Evolutionary conservation across 345 rosid genomes (phyloP), one percentile per base, ranked within the genome.

Genomic region (Gossypium sturtianum): DNA sequence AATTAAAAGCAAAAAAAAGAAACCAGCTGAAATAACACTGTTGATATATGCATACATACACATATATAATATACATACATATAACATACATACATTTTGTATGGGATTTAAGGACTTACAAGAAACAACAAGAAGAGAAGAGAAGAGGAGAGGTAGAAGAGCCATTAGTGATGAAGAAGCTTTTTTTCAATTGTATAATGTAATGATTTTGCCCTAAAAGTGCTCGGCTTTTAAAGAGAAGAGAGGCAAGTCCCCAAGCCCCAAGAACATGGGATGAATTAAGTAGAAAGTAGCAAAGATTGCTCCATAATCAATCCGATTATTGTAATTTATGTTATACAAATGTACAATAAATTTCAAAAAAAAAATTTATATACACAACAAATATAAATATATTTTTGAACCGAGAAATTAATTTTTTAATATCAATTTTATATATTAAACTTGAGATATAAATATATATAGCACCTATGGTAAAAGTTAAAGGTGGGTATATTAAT

Each of bases 281-380:
- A 68, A 68, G 58, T 49, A 68, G 34, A 68, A 68, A 48, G 58
- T 68, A 68, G 57, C 43, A 57, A 22, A 48, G 72, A 23, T 67
- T 23, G 56, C 52, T 47, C 56, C 19, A 57, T 9, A 9, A n/a
- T 54, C 7, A 54, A 54, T 54, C 23, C 12, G 1, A 51, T 51
- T 4, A 16, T 4, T 13, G 7, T 12, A 2, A 16, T n/a, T 56
- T 22, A 2, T n/a, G 3, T 56, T 56, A 9, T 34, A 34, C 41
- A 34, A 34, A 5, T 34, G 1, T 34, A 0, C 41, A 34, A 34
- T 34, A 34, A 34, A 4, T 19, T 10, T 9, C 59, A 3, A 54
- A 1, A 54, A 2, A n/a, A 3, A 29, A 0, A 29, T 29, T 0
- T 29, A 29, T 29, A 29, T 4, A 29, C 6, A 29, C 38, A 29